These are phyloP conservation scores for Extremus antarcticus DNA, from an alignment of 495 filamentous ascomycete species.

Conservation along the genomic window DNA sequence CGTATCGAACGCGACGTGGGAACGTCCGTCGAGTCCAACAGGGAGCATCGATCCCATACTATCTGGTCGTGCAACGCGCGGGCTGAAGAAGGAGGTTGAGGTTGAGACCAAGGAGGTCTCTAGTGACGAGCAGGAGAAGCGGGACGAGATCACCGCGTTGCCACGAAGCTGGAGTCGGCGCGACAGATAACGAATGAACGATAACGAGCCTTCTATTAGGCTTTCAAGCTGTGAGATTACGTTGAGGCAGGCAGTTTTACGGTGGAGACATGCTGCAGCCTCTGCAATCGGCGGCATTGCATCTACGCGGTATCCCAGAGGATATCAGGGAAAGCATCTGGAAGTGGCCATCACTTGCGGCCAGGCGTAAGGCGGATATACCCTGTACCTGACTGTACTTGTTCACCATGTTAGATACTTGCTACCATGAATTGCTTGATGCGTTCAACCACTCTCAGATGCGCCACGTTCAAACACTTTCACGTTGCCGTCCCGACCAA, in stretches of 20 bases:
- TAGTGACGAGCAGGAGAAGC: slow-evolving; percentile 6
- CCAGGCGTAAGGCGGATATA: not conserved
- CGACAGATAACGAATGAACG: not conserved
- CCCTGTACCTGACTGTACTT: not conserved
- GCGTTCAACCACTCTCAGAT: no score
- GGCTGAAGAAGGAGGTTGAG: slow-evolving; percentile 8
- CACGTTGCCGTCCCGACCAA: slow-evolving; percentile 58
- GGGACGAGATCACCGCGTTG: slow-evolving; percentile 4
- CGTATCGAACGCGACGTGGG: not conserved
- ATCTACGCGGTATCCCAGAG: no score
- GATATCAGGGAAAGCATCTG: not conserved
- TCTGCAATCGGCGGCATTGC: no score
- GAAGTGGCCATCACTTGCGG: not conserved
- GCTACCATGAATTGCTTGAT: no score
- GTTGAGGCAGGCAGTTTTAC: no score
- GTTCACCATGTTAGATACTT: no score
- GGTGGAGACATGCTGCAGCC: no score
- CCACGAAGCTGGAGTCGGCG: not conserved
- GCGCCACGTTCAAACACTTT: slow-evolving; percentile 25
- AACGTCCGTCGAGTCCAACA: slow-evolving; percentile 4
- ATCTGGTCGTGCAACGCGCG: not conserved
- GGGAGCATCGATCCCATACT: slow-evolving; percentile 17
- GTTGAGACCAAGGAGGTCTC: slow-evolving; percentile 4
- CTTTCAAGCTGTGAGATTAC: no score
- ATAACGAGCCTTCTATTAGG: no score